Evolutionary conservation across 306 rosid species (phyloP).

Genomic region (Abrus pulchellus): DNA sequence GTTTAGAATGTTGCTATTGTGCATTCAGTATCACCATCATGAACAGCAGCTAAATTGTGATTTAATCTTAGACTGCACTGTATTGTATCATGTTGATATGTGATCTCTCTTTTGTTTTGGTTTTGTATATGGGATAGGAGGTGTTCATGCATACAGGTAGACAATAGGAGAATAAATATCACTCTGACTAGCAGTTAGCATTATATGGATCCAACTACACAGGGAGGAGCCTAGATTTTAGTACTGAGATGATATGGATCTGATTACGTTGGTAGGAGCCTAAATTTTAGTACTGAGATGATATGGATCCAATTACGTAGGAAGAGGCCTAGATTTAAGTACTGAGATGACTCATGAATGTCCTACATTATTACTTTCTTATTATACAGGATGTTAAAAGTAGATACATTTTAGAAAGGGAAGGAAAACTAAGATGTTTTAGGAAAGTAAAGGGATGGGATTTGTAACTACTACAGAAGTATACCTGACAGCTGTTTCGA

Average conservation of each 20-base stretch:
- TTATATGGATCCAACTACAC: neutral
- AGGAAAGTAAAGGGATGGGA: slow-evolving; percentile 21
- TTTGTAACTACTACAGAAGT: neutral
- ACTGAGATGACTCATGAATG: too few relatives aligned
- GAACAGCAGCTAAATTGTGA: neutral
- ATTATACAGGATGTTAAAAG: neutral
- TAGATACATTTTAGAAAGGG: slow-evolving; percentile 12
- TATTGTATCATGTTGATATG: neutral
- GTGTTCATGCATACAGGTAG: slow-evolving; percentile 13
- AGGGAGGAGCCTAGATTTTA: neutral
- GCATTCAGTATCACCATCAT: neutral
- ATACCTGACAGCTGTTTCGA: neutral
- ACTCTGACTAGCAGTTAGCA: neutral
- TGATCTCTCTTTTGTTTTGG: neutral
- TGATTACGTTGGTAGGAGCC: too few relatives aligned
- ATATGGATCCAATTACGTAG: too few relatives aligned
- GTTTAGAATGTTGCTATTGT: neutral
- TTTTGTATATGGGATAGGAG: neutral
- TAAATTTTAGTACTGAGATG: too few relatives aligned
- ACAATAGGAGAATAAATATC: neutral
- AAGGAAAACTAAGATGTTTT: neutral
- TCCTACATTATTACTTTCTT: neutral
- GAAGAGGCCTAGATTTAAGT: too few relatives aligned
- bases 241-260: neutral
- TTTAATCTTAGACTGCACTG: slow-evolving; percentile 17